A percentile compares a stretch with the other conserved stretches of the same genome.
These are phyloP conservation scores for Basidiobolus meristosporus DNA, from an alignment of 371 early-diverging fungal genomes.

Conservation along the genomic window DNA sequence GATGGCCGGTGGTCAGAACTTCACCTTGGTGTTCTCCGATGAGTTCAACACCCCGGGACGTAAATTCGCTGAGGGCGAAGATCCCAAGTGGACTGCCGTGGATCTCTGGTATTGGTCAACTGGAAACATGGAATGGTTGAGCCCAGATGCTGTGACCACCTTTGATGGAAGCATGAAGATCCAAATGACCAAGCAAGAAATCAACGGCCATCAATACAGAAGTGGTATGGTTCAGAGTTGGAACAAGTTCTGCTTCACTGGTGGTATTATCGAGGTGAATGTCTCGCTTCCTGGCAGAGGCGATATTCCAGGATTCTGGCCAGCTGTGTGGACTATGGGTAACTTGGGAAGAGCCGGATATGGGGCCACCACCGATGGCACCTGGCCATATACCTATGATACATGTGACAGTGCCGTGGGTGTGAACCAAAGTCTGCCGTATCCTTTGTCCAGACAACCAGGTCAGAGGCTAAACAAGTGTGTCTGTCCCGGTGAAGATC, in stretches of 20 bases:
- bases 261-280: no score
- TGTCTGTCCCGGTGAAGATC: conserved; percentile 18
- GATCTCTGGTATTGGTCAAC: conserved; percentile 28
- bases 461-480: conserved; percentile 28
- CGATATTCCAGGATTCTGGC: conserved; percentile 24
- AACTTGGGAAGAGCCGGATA: conserved; percentile 21
- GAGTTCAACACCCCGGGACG: conserved; percentile 28
- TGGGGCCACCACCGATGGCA: no score
- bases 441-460: conserved; percentile 3
- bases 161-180: conserved; percentile 19
- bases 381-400: conserved; percentile 31
- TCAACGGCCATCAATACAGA: conserved; percentile 16
- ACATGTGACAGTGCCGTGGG: conserved; percentile 22
- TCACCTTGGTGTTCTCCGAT: conserved; percentile 22
- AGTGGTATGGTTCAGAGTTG: conserved; percentile 32
- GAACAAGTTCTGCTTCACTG: no score
- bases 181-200: conserved; percentile 13
- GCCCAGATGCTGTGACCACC: conserved; percentile 17
- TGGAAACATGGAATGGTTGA: conserved; percentile 21
- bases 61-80: conserved; percentile 22
- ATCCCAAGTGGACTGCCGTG: conserved; percentile 25
- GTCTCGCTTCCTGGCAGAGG: conserved; percentile 21
- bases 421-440: conserved; percentile 12
- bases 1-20: conserved; percentile 1
- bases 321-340: conserved; percentile 30